Conservation (phyloP, 257 asterid genomes). For the Cruciata laevipes region DNA sequence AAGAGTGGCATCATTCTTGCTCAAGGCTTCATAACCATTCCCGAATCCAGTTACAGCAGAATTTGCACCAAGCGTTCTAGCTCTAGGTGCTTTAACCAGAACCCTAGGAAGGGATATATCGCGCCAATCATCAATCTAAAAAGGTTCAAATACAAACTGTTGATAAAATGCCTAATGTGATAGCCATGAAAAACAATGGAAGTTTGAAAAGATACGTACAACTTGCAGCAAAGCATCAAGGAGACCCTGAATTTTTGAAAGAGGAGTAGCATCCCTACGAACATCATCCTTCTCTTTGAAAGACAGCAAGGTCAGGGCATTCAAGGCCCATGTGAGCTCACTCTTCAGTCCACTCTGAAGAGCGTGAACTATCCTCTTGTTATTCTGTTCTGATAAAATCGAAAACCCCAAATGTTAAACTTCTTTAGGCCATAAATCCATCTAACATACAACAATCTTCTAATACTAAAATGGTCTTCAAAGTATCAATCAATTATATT, state of each 20-base stretch:
- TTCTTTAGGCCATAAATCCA: background rate
- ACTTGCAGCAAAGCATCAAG: slow-evolving; percentile 96
- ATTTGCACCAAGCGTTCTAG: slow-evolving; percentile 62
- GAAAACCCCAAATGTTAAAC: slow-evolving; percentile 13
- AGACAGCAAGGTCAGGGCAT: slow-evolving; percentile 83
- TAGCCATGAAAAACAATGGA: background rate
- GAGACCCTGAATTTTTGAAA: slow-evolving; percentile 85
- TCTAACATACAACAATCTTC: background rate
- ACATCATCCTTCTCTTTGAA: slow-evolving; percentile 97
- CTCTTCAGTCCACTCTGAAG: slow-evolving; percentile 98
- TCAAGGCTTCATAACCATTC: slow-evolving; percentile 56
- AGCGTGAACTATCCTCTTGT: slow-evolving; percentile 87
- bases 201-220: slow-evolving; percentile 41
- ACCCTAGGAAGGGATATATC: slow-evolving; percentile 87
- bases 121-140: slow-evolving; percentile 98
- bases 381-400: slow-evolving; percentile 72
- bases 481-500: background rate
- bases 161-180: background rate
- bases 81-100: slow-evolving; percentile 66
- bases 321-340: slow-evolving; percentile 94
- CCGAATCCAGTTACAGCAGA: slow-evolving; percentile 87
- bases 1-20: slow-evolving; percentile 53
- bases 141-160: slow-evolving; percentile 1
- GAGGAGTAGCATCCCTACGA: slow-evolving; percentile 92
- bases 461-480: background rate